Conservation (phyloP, 352 stramenopile species). For the Pythium scleroteichum region DNA sequence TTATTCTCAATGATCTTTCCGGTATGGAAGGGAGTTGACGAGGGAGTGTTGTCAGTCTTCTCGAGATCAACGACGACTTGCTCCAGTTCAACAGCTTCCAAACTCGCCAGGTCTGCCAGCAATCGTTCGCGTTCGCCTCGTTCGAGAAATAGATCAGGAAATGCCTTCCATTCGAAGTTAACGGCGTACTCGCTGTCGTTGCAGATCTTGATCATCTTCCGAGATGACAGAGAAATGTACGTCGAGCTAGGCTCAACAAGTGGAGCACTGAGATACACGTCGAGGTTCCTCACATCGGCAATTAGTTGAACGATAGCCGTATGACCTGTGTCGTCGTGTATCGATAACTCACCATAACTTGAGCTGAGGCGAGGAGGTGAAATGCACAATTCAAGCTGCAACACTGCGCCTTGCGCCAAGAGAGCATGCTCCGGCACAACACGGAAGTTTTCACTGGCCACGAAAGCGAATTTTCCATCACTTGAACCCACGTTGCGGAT, state of each 20-base stretch:
- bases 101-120: constrained; percentile 74
- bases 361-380: constrained; percentile 35
- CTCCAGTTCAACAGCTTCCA: constrained; percentile 78
- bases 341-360: constrained; percentile 74
- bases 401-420: constrained; percentile 59
- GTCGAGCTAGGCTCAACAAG: constrained; percentile 83
- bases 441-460: constrained; percentile 53
- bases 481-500: constrained; percentile 90
- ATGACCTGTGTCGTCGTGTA: constrained; percentile 83
- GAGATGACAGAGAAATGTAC: constrained; percentile 92
- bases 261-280: constrained; percentile 89
- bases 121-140: constrained; percentile 82
- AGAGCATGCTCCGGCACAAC: constrained; percentile 62
- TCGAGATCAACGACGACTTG: constrained; percentile 58
- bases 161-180: constrained; percentile 93
- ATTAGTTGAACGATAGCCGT: constrained; percentile 66
- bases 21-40: constrained; percentile 60
- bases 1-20: constrained; percentile 84
- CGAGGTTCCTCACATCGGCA: constrained; percentile 82
- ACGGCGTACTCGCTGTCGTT: constrained; percentile 93
- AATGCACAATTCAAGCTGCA: constrained; percentile 84
- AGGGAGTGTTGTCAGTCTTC: constrained; percentile 13
- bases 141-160: constrained; percentile 68
- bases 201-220: constrained; percentile 90
- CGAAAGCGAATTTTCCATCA: constrained; percentile 76